These are phyloP conservation scores for Lophium mytilinum DNA, from an alignment of 495 filamentous ascomycete species.

Conservation along the genomic window DNA sequence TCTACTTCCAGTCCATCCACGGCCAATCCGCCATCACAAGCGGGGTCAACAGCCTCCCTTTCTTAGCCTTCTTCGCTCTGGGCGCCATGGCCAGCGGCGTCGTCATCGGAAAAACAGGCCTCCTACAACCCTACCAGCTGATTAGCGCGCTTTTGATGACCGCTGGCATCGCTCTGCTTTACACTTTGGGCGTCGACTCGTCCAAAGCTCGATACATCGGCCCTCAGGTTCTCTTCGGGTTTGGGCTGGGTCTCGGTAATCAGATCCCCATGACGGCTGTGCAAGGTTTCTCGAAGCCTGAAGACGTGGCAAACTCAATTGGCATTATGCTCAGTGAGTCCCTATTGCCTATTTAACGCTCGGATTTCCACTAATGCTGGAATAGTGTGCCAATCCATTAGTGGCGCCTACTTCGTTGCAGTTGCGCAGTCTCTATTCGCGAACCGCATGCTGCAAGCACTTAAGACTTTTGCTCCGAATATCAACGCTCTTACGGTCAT, in stretches of 20 bases:
- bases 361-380: neutral
- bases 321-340: slow-evolving; percentile 2
- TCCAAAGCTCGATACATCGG: neutral
- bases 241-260: neutral
- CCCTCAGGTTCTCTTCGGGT: neutral
- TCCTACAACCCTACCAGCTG: neutral
- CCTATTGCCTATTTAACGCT: neutral
- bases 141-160: neutral
- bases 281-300: neutral
- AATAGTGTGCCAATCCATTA: slow-evolving; percentile 7
- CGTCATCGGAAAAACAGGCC: neutral
- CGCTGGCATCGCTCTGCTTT: neutral
- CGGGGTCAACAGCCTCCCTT: neutral
- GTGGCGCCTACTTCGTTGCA: slow-evolving; percentile 7
- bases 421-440: slow-evolving; percentile 12
- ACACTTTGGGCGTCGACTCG: neutral
- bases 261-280: neutral
- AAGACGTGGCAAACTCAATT: neutral
- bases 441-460: slow-evolving; percentile 6
- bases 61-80: neutral
- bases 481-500: slow-evolving; percentile 2
- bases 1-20: neutral
- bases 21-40: neutral
- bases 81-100: neutral
- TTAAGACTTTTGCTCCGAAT: neutral